Base-by-base conservation (phyloP, 768 basidiomycete species). In the Suillus cothurnatus region DNA sequence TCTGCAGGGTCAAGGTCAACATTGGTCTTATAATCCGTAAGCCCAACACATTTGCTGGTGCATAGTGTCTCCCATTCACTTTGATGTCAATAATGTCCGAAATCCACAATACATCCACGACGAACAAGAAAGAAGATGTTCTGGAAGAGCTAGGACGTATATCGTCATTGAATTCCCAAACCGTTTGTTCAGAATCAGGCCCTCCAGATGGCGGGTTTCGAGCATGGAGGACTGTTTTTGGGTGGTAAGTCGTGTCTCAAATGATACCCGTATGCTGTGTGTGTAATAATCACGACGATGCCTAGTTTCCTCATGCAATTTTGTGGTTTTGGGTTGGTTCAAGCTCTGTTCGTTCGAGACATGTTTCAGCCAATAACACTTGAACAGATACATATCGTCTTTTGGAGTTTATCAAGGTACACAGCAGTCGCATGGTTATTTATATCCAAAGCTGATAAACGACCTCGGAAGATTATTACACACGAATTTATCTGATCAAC, bases 351-450 rank as follows among this genome's bases (percentile, higher is more conserved):
- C 15, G 5, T 15, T 21, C 6, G 34, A n/a, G 31, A 36, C 23
- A 59, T 26, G 1, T 34, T n/a, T n/a, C 61, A 53, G 17, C 34
- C 21, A 15, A 61, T 9, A 61, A 17, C n/a, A 11, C 3, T 28
- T 19, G 1, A 32, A 49, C 32, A 75, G 76, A 12, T 73, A 74
- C 52, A 56, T 69, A 12, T 62, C 64, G 17, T 70, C 74, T 4
- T 78, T 74, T 56, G 78, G 78, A 39, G 75, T 76, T 23, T 78
- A 77, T 56, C 76, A 79, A 74, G 74, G 75, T 69, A 36, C 14
- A 1, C 55, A 38, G 5, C 23, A 17, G 57, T 26, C 15, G 23
- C 36, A 57, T 36, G 14, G 17, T 15, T 4, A 7, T 23, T 36
- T 6, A 7, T n/a, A 34, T 23, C 52, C 39, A 12, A 32, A 64